Evolutionary conservation across 2,329 filamentous ascomycete species (phyloP).

Genomic region (Aspergillus brasiliensis): DNA sequence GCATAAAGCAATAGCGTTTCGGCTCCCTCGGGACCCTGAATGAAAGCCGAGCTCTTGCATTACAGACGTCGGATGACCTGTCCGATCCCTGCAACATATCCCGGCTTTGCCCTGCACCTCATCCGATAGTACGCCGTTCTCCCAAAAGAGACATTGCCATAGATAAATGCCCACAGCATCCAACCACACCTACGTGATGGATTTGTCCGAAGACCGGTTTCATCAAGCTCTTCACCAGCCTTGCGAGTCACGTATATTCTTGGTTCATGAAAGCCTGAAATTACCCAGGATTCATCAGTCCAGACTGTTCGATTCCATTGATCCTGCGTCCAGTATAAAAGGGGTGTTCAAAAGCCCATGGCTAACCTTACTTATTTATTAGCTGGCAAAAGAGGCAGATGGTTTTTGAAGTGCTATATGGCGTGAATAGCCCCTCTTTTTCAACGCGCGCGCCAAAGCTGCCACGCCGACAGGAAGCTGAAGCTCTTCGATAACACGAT

Average conservation of each 20-base stretch:
- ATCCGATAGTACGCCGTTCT: background rate
- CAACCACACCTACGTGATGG: slow-evolving; percentile 4
- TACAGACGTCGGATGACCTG: too few relatives aligned
- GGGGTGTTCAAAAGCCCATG: slow-evolving; percentile 10
- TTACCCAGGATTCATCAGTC: slow-evolving; percentile 16
- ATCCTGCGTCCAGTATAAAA: slow-evolving; percentile 10
- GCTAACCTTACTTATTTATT: background rate
- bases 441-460: background rate
- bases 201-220: slow-evolving; percentile 7
- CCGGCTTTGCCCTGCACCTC: too few relatives aligned
- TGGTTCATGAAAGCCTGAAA: slow-evolving; percentile 13
- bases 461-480: background rate
- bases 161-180: slow-evolving; percentile 2
- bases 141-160: background rate
- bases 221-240: slow-evolving; percentile 14
- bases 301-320: slow-evolving; percentile 11
- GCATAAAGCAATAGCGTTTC: too few relatives aligned
- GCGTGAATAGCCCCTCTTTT: background rate
- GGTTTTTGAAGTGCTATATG: background rate
- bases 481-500: background rate
- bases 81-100: too few relatives aligned
- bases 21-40: too few relatives aligned
- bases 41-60: too few relatives aligned
- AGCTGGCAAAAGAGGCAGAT: background rate
- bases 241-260: slow-evolving; percentile 14